Evolutionary conservation across 768 basidiomycete genomes (phyloP).

Genomic region (Cystofilobasidium bisporidii): DNA sequence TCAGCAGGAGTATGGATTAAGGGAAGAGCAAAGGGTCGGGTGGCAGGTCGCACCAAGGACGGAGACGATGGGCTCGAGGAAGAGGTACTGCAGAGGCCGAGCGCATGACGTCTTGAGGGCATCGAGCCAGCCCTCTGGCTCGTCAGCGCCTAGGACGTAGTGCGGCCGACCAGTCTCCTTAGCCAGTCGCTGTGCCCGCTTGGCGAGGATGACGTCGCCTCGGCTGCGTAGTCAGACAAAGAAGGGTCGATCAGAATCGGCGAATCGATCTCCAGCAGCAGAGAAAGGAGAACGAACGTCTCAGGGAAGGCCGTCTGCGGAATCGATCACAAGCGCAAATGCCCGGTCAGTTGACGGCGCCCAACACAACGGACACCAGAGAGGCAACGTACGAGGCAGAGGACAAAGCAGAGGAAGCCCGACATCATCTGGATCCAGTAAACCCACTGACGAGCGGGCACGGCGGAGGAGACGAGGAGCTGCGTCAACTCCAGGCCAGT

Average conservation of each 20-base stretch:
- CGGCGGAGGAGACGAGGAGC: too few species aligned
- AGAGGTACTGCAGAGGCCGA: conserved; percentile 35
- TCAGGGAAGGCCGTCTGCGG: conserved; percentile 32
- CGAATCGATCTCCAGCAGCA: too few species aligned
- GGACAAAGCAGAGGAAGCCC: conserved; percentile 27
- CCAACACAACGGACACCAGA: too few species aligned
- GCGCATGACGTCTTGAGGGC: conserved; percentile 33
- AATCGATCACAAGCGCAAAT: too few species aligned
- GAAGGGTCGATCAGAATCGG: background rate
- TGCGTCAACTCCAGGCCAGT: too few species aligned
- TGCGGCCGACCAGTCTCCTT: conserved; percentile 35
- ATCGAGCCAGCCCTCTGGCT: conserved; percentile 29
- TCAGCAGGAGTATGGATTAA: too few species aligned
- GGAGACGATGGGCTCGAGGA: conserved; percentile 37
- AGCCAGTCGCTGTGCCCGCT: conserved; percentile 32
- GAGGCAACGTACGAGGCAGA: conserved; percentile 18
- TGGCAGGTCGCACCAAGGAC: conserved; percentile 33
- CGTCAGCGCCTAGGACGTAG: conserved; percentile 32
- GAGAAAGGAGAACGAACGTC: conserved; percentile 23
- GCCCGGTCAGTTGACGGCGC: too few species aligned
- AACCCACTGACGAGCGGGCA: conserved; percentile 17
- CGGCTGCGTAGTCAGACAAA: conserved; percentile 23
- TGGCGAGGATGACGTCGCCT: conserved; percentile 34
- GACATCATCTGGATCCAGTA: conserved; percentile 33
- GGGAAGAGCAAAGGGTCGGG: background rate